Evolutionary conservation across 2,329 filamentous ascomycete genomes (phyloP).

Genomic region (Fusarium sambucinum): DNA sequence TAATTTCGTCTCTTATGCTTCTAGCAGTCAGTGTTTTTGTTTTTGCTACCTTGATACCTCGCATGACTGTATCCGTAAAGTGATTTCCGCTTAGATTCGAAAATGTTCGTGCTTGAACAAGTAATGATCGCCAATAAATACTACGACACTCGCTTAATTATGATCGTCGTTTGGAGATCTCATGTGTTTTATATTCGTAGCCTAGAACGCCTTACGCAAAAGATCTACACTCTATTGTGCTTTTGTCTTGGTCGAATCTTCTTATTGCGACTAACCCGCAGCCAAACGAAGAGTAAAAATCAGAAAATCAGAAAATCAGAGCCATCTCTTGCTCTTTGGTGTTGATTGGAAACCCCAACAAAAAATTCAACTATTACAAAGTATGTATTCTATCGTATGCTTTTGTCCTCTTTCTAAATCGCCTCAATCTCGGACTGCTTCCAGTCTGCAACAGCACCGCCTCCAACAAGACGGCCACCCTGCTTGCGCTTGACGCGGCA

Average conservation of each 20-base stretch:
- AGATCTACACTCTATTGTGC: conserved; percentile 14
- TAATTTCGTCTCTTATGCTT: too few species aligned
- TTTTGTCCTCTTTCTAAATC: conserved; percentile 51
- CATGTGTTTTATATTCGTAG: conserved; percentile 18
- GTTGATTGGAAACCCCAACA: not conserved
- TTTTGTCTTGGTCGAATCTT: conserved; percentile 7
- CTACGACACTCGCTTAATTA: not conserved
- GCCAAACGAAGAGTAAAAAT: conserved; percentile 1
- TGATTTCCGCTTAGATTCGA: not conserved
- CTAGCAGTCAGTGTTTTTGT: too few species aligned
- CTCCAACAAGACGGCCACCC: conserved; percentile 73
- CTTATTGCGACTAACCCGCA: not conserved
- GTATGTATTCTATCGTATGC: not conserved
- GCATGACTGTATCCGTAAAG: not conserved
- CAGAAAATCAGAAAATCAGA: not conserved
- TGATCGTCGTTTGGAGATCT: conserved; percentile 3
- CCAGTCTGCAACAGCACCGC: conserved; percentile 63
- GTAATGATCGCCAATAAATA: not conserved
- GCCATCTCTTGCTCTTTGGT: not conserved
- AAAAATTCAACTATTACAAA: conserved; percentile 18
- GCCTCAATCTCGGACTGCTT: conserved; percentile 77
- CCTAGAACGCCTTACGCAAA: conserved; percentile 36
- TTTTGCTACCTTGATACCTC: too few species aligned
- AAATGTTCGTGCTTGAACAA: not conserved
- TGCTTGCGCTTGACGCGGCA: conserved; percentile 93